Evolutionary conservation across 129 eudicot species (phyloP), one percentile per base, ranked within the genome.

Genomic region (Sambucus nigra): DNA sequence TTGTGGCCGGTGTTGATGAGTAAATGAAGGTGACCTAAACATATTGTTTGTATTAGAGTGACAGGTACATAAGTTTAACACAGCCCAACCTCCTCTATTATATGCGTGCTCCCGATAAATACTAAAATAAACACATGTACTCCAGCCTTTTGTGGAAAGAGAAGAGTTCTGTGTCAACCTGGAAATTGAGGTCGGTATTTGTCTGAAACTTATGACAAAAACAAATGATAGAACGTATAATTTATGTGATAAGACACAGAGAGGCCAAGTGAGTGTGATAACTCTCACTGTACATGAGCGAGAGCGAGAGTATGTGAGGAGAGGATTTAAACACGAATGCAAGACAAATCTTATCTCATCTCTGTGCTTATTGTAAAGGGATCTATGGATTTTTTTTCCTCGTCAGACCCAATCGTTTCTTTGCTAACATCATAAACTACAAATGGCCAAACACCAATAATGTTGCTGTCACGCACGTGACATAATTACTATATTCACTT

Each of bases 241-340:
- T 18, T 7, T 32, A 17, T 29, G 18, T 9, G 31, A 18, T 26
- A 27, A 25, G 31, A 24, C 35, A 55, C 8, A 33, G 28, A 21
- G 49, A 57, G 51, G 44, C 44, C 59, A 53, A 53, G 38, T 53
- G 20, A 13, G 15, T 15, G 48, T 13, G 20, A 42, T 42, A 13
- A 42, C 19, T 42, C 18, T 42, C 6, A 2, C 2, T 42, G 48
- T 42, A n/a, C n/a, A 16, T 40, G 3, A 12, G 47, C 7, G 47
- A 0, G 47, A 13, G 19, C 13, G 1, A 13, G 6, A 15, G 61
- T 21, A n/a, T 49, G 7, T 64, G 71, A 59, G 75, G 80, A 59
- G 68, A 52, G 53, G 44, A 69, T 69, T 60, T 61, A 41, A 49
- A 72, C 84, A 77, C 79, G 79, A 64, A 53, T 20, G 45, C 63